phyloP scores from a whole-genome alignment of 768 basidiomycete species.

The Xerocomellus chrysenteron region DNA sequence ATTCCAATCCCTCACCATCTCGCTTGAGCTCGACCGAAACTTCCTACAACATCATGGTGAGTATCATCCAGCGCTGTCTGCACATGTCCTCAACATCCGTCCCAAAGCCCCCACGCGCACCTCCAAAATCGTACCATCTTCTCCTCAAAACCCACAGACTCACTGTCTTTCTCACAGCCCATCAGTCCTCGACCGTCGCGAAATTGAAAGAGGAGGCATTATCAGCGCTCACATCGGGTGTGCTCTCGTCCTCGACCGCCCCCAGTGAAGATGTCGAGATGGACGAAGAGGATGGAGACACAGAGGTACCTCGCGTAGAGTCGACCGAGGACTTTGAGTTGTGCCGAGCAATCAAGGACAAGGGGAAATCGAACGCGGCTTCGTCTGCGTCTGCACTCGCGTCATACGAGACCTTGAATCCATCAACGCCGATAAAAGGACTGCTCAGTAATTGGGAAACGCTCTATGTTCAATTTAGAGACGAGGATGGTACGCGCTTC shows the following conservation, averaged over 20 bases:
- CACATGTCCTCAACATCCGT: background rate
- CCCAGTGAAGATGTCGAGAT: conserved; percentile 27
- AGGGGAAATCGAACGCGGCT: conserved; percentile 43
- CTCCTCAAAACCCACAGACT: conserved; percentile 74
- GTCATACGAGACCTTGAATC: conserved; percentile 50
- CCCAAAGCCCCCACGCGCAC: conserved; percentile 49
- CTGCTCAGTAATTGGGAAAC: conserved; percentile 63
- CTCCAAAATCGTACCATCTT: conserved; percentile 65
- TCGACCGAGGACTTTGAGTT: conserved; percentile 60
- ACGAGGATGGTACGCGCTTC: conserved; percentile 48
- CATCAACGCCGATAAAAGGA: conserved; percentile 45
- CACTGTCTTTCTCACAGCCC: conserved; percentile 58
- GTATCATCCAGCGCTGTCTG: background rate
- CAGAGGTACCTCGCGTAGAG: conserved; percentile 35
- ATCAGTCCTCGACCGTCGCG: conserved; percentile 53
- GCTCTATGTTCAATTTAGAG: conserved; percentile 66
- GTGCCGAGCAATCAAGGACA: conserved; percentile 52
- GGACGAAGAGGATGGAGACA: conserved; percentile 5
- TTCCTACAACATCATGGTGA: conserved; percentile 17
- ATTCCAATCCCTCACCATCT: no score
- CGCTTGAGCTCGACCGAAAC: no score
- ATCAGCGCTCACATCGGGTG: conserved; percentile 54
- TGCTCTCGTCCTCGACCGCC: conserved; percentile 31
- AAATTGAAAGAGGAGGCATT: conserved; percentile 64
- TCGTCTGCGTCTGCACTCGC: conserved; percentile 13